Conservation (phyloP, 768 basidiomycete genomes). For the Kwoniella botswanensis region DNA sequence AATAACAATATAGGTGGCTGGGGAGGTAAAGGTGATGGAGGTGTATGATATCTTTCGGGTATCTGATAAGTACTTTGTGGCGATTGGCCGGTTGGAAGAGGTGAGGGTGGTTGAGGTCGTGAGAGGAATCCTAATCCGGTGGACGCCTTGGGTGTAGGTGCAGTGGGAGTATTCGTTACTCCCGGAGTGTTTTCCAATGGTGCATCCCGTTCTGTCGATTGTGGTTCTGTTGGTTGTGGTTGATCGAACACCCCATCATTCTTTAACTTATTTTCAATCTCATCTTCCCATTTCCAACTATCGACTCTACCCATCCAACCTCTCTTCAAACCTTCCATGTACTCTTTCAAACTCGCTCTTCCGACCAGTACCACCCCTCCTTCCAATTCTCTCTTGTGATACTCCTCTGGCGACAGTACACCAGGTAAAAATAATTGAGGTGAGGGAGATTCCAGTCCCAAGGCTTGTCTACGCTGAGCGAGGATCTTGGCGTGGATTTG, state of each 20-base stretch:
- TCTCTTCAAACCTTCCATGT: constrained; percentile 78
- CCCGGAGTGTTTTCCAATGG: not conserved
- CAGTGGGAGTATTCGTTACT: constrained; percentile 5
- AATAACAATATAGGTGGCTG: constrained; percentile 71
- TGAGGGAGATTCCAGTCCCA: constrained; percentile 62
- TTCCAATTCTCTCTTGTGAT: constrained; percentile 68
- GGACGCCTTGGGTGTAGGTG: constrained; percentile 39
- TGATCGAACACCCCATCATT: constrained; percentile 76
- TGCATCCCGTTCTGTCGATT: constrained; percentile 28
- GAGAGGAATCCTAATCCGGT: constrained; percentile 45
- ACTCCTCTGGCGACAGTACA: constrained; percentile 64
- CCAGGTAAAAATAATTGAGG: constrained; percentile 45
- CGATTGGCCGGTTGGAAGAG: constrained; percentile 18
- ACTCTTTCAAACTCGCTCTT: constrained; percentile 91
- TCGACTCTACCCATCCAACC: constrained; percentile 82
- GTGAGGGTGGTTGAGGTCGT: constrained; percentile 47
- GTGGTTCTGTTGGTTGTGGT: constrained; percentile 29
- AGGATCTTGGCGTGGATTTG: constrained; percentile 72
- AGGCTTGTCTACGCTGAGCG: constrained; percentile 70
- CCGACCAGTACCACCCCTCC: constrained; percentile 87
- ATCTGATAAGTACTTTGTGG: constrained; percentile 22
- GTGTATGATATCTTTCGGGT: constrained; percentile 60
- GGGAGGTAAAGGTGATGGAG: constrained; percentile 68
- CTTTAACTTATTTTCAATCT: constrained; percentile 68
- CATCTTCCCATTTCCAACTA: constrained; percentile 61